phyloP scores from a whole-genome alignment of 352 stramenopile genomes.

The Phytophthora rubi region DNA sequence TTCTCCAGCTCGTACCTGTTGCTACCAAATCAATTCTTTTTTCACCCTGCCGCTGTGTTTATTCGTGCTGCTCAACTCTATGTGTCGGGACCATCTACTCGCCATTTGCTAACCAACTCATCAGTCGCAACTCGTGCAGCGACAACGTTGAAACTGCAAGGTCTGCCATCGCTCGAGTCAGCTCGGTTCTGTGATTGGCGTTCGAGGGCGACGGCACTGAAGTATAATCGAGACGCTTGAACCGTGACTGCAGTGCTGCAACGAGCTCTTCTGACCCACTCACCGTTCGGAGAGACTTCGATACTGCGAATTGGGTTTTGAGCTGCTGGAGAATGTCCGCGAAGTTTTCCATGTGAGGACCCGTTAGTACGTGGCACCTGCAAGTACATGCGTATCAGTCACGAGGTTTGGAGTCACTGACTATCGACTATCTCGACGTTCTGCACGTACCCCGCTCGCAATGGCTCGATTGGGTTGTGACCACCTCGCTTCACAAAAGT shows the following conservation, averaged over 20 bases:
- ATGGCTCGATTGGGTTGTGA: constrained; percentile 80
- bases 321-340: constrained; percentile 54
- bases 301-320: constrained; percentile 8
- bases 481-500: constrained; percentile 66
- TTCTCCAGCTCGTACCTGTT: constrained; percentile 31
- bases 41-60: constrained; percentile 24
- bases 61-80: not conserved
- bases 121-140: constrained; percentile 41
- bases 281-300: constrained; percentile 24
- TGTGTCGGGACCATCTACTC: not conserved
- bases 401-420: not conserved
- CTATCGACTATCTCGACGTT: not conserved
- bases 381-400: constrained; percentile 5
- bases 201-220: not conserved
- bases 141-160: constrained; percentile 37
- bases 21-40: constrained; percentile 40
- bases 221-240: constrained; percentile 14
- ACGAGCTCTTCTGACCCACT: constrained; percentile 27
- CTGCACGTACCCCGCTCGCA: constrained; percentile 54
- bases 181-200: constrained; percentile 17
- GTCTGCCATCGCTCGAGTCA: constrained; percentile 36
- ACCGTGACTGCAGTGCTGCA: constrained; percentile 24
- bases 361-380: constrained; percentile 71
- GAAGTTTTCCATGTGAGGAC: constrained; percentile 80
- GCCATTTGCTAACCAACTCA: constrained; percentile 44